Evolutionary conservation across 148 eudicot species (phyloP).

Genomic region (Agrostemma githago): DNA sequence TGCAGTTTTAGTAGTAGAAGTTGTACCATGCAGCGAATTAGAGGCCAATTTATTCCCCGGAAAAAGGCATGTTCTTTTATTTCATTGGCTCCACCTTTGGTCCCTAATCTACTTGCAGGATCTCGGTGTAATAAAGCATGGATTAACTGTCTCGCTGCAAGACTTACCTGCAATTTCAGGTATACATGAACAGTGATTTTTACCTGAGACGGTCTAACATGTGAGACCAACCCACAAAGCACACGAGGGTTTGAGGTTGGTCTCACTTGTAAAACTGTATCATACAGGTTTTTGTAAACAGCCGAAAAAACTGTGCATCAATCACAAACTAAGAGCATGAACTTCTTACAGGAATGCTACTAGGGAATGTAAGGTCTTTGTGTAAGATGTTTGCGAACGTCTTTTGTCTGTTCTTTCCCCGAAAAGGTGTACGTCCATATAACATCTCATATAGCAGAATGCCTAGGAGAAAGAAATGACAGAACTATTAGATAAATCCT

Average conservation of each 20-base stretch:
- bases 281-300: background rate
- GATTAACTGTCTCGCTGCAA: conserved; percentile 80
- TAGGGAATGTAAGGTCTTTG: conserved; percentile 96
- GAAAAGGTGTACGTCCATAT: conserved; percentile 95
- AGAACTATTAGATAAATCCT: background rate
- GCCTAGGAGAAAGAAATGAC: conserved; percentile 38
- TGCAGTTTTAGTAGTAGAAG: conserved; percentile 3
- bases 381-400: conserved; percentile 84
- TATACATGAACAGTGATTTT: background rate
- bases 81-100: conserved; percentile 70
- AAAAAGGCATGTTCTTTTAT: conserved; percentile 83
- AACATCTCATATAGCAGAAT: conserved; percentile 91
- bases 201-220: background rate
- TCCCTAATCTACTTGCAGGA: conserved; percentile 80
- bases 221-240: background rate
- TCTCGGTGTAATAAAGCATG: conserved; percentile 75
- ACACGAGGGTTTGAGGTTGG: background rate
- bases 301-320: background rate
- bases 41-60: conserved; percentile 87
- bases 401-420: conserved; percentile 92
- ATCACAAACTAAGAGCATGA: conserved; percentile 4
- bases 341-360: conserved; percentile 76
- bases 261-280: background rate
- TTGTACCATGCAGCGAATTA: conserved; percentile 88
- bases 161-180: conserved; percentile 58